These are phyloP conservation scores for Fonsecaea pedrosoi DNA, from an alignment of 2,329 filamentous ascomycete genomes.

Conservation along the genomic window DNA sequence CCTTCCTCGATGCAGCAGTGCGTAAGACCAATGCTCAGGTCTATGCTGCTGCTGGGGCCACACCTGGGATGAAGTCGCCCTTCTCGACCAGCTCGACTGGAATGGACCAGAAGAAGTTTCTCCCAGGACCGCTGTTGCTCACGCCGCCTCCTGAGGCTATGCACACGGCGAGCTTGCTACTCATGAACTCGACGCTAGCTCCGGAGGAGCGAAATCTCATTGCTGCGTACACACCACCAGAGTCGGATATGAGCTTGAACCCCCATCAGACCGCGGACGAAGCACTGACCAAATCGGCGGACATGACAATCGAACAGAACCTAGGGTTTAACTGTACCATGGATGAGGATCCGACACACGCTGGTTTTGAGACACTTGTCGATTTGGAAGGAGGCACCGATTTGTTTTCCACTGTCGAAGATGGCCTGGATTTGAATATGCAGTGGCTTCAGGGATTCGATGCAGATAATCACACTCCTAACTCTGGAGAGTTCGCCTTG, in stretches of 20 bases:
- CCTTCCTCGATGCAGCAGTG: slow-evolving; percentile 90
- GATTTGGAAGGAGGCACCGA: slow-evolving; percentile 51
- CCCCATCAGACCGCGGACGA: slow-evolving; percentile 29
- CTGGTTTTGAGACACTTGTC: slow-evolving; percentile 55
- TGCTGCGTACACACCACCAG: slow-evolving; percentile 33
- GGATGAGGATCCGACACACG: slow-evolving; percentile 44
- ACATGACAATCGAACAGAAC: slow-evolving; percentile 17
- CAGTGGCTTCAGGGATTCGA: slow-evolving; percentile 38
- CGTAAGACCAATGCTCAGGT: slow-evolving; percentile 70
- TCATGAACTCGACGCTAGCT: slow-evolving; percentile 34
- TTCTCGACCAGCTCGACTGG: neutral
- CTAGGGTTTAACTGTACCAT: neutral
- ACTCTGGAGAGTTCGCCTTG: slow-evolving; percentile 18
- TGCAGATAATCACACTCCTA: slow-evolving; percentile 22
- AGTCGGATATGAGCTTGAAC: slow-evolving; percentile 29
- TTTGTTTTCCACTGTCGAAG: slow-evolving; percentile 27
- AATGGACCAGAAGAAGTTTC: slow-evolving; percentile 19
- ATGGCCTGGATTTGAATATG: slow-evolving; percentile 34
- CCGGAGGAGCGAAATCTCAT: slow-evolving; percentile 34
- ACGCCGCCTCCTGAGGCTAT: slow-evolving; percentile 40
- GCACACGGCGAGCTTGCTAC: slow-evolving; percentile 32
- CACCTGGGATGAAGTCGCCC: slow-evolving; percentile 4
- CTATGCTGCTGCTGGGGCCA: slow-evolving; percentile 3
- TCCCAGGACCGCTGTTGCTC: slow-evolving; percentile 26
- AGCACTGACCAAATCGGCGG: slow-evolving; percentile 25